Evolutionary conservation across 2,329 filamentous ascomycete species (phyloP).

Genomic region (Fusarium staphyleae): DNA sequence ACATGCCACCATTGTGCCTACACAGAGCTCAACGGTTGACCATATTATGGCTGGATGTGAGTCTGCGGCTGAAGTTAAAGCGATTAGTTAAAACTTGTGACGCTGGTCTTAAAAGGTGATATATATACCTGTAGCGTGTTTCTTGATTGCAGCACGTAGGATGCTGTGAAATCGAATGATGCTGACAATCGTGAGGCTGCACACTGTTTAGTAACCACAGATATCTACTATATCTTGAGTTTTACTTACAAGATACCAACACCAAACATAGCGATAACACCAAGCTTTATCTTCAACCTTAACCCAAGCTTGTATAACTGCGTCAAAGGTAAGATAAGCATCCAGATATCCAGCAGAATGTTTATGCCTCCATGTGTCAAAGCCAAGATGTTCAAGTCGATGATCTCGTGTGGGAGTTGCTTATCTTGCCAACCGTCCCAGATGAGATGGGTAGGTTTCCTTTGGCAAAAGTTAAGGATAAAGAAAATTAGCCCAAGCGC

Average conservation of each 20-base stretch:
- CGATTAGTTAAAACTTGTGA: neutral
- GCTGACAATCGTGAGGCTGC: neutral
- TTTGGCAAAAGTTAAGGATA: neutral
- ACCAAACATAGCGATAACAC: neutral
- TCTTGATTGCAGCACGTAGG: neutral
- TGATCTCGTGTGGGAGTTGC: neutral
- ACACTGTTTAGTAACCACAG: neutral
- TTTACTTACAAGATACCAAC: constrained; percentile 9
- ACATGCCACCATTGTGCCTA: constrained; percentile 5
- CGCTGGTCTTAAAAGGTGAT: too few species aligned
- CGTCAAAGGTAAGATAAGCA: constrained; percentile 19
- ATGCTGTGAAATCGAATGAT: neutral
- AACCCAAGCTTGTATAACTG: constrained; percentile 9
- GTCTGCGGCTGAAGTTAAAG: neutral
- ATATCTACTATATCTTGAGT: neutral
- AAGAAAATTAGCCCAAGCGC: rapidly evolving
- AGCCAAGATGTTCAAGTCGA: neutral
- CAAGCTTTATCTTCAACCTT: constrained; percentile 1
- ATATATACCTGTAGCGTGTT: neutral
- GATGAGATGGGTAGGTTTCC: neutral
- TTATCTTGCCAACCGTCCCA: neutral
- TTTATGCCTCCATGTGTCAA: neutral
- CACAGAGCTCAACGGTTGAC: constrained; percentile 6
- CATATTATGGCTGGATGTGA: neutral
- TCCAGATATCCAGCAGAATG: constrained; percentile 10